Conservation (phyloP, 1,284 basidiomycete species). For the Leccinum pachyderme region DNA sequence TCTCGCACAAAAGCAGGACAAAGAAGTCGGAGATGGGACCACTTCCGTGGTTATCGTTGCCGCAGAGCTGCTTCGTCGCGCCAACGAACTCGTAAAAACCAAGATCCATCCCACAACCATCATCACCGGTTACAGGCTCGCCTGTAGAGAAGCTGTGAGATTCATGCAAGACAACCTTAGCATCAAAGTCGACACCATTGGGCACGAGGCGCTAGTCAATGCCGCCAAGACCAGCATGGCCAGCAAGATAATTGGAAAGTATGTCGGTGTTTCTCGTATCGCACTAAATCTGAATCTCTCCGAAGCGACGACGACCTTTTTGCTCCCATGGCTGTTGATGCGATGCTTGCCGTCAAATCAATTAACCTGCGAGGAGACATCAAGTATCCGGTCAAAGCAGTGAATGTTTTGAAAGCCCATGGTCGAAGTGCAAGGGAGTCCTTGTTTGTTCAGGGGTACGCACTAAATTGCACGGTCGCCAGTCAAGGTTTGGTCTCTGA, state of each 20-base stretch:
- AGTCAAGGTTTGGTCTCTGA: conserved; percentile 73
- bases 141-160: conserved; percentile 96
- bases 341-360: conserved; percentile 97
- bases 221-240: conserved; percentile 99
- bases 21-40: conserved; percentile 99
- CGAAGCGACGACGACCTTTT: conserved; percentile 95
- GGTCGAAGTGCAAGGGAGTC: conserved; percentile 96
- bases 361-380: conserved; percentile 93
- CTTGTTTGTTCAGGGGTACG: conserved; percentile 94
- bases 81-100: conserved; percentile 97
- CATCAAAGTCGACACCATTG: conserved; percentile 91
- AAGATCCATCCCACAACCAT: conserved; percentile 99
- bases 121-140: conserved; percentile 97
- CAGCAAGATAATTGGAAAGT: conserved; percentile 98
- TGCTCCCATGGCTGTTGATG: conserved; percentile 97
- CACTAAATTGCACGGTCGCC: conserved; percentile 97
- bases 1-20: conserved; percentile 98
- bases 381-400: conserved; percentile 99
- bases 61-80: conserved; percentile 91
- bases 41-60: conserved; percentile 98
- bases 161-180: conserved; percentile 98
- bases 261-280: conserved; percentile 14
- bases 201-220: conserved; percentile 91
- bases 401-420: conserved; percentile 99
- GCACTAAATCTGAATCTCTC: conserved; percentile 7